These are phyloP conservation scores for Microstegium vimineum DNA, from an alignment of 176 grass and related monocot species.

Conservation along the genomic window DNA sequence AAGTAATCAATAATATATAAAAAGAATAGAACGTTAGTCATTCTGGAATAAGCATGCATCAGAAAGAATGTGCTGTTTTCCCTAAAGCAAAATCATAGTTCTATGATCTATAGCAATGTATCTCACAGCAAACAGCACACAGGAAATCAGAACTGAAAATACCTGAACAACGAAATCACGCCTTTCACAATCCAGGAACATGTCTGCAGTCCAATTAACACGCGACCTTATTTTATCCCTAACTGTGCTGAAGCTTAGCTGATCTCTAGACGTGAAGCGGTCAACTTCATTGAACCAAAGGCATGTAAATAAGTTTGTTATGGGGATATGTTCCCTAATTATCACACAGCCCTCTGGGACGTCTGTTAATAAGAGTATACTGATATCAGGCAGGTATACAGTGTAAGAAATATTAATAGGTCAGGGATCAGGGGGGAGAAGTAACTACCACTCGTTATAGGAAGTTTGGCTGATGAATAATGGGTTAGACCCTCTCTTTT, in stretches of 20 bases:
- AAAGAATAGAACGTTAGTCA: not conserved
- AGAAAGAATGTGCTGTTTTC: not conserved
- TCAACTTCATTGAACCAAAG: constrained; percentile 98
- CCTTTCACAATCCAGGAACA: constrained; percentile 98
- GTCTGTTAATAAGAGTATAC: constrained; percentile 45
- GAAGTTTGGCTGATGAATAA: constrained; percentile 90
- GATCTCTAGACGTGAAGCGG: constrained; percentile 84
- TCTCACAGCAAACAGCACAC: not conserved
- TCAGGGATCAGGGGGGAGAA: not conserved
- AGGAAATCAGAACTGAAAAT: constrained; percentile 15
- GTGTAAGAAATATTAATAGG: not conserved
- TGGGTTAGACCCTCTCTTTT: constrained; percentile 91
- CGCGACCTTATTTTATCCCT: constrained; percentile 79
- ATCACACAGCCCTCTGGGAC: constrained; percentile 99
- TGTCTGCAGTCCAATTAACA: constrained; percentile 81
- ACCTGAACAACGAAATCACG: constrained; percentile 98
- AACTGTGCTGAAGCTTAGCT: constrained; percentile 92
- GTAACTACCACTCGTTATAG: constrained; percentile 84
- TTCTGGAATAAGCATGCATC: not conserved
- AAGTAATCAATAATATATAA: not conserved
- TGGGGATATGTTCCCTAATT: constrained; percentile 80
- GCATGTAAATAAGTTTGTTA: constrained; percentile 93
- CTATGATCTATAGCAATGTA: not conserved
- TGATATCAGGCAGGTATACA: not conserved
- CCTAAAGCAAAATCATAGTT: not conserved